A percentile compares a stretch with the other conserved stretches of the same genome.
These are phyloP conservation scores for Erysimum cheiri DNA, from an alignment of 441 rosid genomes.

Conservation along the genomic window DNA sequence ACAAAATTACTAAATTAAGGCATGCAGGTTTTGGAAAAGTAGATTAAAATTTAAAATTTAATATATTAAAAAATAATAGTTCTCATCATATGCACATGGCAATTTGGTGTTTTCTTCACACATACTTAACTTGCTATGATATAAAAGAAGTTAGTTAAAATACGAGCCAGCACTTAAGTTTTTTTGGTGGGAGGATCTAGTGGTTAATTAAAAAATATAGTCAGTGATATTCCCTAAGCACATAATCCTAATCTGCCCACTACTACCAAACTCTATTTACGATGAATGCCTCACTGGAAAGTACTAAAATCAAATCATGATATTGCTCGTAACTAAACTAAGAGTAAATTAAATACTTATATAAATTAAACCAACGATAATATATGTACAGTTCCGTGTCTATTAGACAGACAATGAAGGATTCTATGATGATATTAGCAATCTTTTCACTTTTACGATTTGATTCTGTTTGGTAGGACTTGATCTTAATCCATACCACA, in stretches of 20 bases:
- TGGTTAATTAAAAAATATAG: conserved; percentile 30
- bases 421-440: conserved; percentile 32
- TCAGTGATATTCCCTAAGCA: conserved; percentile 35
- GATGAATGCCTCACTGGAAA: conserved; percentile 29
- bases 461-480: conserved; percentile 29
- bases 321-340: conserved; percentile 36
- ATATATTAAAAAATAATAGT: conserved; percentile 7
- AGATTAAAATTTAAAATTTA: not conserved
- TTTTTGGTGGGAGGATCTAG: conserved; percentile 31
- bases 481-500: conserved; percentile 12
- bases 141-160: conserved; percentile 27
- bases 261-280: conserved; percentile 40
- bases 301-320: conserved; percentile 29
- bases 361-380: conserved; percentile 19
- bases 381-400: not conserved
- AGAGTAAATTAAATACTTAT: conserved; percentile 9
- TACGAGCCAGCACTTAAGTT: conserved; percentile 36
- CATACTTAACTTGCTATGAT: conserved; percentile 23
- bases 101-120: conserved; percentile 36
- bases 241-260: conserved; percentile 39
- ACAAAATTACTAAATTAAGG: conserved; percentile 20
- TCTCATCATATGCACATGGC: conserved; percentile 45
- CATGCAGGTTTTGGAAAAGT: conserved; percentile 32
- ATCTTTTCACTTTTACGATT: conserved; percentile 38
- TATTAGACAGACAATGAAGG: conserved; percentile 27